Base-by-base conservation (phyloP, 257 asterid genomes). In the Nicotiana tabacum region DNA sequence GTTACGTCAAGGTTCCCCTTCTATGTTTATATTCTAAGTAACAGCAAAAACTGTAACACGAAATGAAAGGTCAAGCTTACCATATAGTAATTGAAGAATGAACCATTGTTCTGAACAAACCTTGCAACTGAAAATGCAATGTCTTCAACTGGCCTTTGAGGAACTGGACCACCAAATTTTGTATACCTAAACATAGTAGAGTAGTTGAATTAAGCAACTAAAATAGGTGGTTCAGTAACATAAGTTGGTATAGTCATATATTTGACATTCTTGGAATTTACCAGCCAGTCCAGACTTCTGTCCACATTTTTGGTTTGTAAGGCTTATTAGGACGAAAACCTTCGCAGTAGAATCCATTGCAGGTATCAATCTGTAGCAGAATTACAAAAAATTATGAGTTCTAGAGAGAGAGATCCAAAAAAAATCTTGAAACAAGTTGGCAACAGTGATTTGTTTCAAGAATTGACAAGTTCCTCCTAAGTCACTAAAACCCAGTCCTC, bases 241-340 rank as follows among this genome's bases (percentile, higher is more conserved):
- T 76, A 7, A 27, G 21, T 16, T 76, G 62, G 24, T 74, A 24
- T 17, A 74, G 2, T 48, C 62, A 27, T 27, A 9, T 6, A 27
- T 27, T 24, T 51, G 27, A 2, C 15, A 15, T 12, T 48, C 39
- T 74, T 74, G 79, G 4, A 15, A 77, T 84, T 83, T 85, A 94
- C 99, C 99, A 95, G 87, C 98, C 97, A 77, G 94, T 92, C 99
- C 98, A 95, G 69, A 80, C 89, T 91, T 95, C 99, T 5, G 98
- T 95, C 89, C 93, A 95, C 99, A 95, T 95, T 84, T 95, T 95
- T 3, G 99, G 99, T 21, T 92, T 95, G 81, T 89, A 82, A 13
- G 99, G 97, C 76, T 80, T 94, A 83, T 90, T 92, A 1, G 99
- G 99, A 55, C 58, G 87, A 80, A 86, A 95, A 29, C 92, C 92